phyloP scores from a whole-genome alignment of 192 early-diverging fungal genomes.

The Ambispora gerdemannii region DNA sequence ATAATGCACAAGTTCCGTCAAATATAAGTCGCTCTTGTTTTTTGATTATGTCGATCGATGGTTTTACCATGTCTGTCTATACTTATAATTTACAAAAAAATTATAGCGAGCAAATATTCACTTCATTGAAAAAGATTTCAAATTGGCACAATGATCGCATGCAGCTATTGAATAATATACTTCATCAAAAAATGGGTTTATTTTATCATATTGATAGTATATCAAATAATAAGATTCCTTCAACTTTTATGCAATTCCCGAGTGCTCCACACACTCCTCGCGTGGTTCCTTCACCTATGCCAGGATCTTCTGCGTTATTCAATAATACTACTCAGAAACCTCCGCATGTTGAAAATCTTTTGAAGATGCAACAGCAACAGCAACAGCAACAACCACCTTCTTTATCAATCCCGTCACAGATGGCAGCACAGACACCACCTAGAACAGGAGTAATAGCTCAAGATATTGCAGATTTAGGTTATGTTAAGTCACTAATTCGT shows the following conservation, averaged over 20 bases:
- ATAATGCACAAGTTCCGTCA: conserved; percentile 25
- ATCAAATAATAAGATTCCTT: conserved; percentile 29
- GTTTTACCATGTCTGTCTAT: conserved; percentile 40
- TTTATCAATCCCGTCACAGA: conserved; percentile 10
- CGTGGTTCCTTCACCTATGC: background rate
- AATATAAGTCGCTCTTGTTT: conserved; percentile 41
- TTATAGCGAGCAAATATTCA: conserved; percentile 48
- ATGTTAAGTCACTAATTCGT: conserved; percentile 37
- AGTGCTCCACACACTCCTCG: conserved; percentile 9
- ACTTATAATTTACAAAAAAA: conserved; percentile 53
- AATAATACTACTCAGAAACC: background rate
- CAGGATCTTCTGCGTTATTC: background rate
- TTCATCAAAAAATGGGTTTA: conserved; percentile 61
- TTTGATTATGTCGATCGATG: conserved; percentile 47
- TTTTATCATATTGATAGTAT: conserved; percentile 50
- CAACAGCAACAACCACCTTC: too few species aligned
- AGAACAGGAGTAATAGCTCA: background rate
- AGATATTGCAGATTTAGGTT: conserved; percentile 26
- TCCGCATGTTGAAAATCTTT: background rate
- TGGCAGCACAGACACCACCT: too few species aligned
- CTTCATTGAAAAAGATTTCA: conserved; percentile 38
- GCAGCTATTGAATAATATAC: conserved; percentile 46
- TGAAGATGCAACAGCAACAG: background rate
- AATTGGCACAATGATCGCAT: conserved; percentile 50
- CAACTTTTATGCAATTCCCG: background rate